Conservation (phyloP, 768 basidiomycete genomes). For the Lanmaoa rubissima region DNA sequence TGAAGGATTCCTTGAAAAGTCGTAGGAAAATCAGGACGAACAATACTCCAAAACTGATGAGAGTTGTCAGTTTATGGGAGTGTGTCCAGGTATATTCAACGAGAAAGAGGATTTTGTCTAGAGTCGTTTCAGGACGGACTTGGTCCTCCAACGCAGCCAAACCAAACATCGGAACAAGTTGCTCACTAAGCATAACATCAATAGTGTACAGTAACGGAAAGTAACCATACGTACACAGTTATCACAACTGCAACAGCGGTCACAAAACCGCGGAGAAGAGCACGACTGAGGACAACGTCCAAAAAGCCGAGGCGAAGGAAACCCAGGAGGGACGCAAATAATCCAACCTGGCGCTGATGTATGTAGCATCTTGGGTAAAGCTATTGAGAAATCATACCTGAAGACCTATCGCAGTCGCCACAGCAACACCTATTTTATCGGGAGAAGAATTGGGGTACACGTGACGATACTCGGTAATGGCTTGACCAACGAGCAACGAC, state of each 20-base stretch:
- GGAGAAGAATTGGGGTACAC: constrained; percentile 37
- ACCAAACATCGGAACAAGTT: constrained; percentile 89
- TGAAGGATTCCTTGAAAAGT: constrained; percentile 55
- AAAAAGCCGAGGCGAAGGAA: constrained; percentile 89
- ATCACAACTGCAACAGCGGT: constrained; percentile 85
- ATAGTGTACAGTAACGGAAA: not conserved
- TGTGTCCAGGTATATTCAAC: constrained; percentile 54
- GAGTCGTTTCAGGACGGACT: constrained; percentile 61
- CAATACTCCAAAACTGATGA: constrained; percentile 74
- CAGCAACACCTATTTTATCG: constrained; percentile 58
- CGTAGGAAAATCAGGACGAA: constrained; percentile 61
- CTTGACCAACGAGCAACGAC: constrained; percentile 84
- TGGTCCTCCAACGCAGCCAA: constrained; percentile 53
- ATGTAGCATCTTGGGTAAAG: not conserved
- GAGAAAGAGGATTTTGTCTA: constrained; percentile 80
- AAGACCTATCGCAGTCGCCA: constrained; percentile 80
- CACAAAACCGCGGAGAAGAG: constrained; percentile 84
- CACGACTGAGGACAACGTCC: constrained; percentile 89
- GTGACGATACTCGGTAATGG: constrained; percentile 68
- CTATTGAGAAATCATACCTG: constrained; percentile 48
- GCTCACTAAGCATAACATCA: constrained; percentile 49
- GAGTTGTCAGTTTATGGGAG: constrained; percentile 63
- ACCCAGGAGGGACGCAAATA: constrained; percentile 84
- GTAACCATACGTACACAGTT: constrained; percentile 54
- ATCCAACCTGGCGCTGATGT: constrained; percentile 54